Percentiles rank a stretch among this genome's conserved stretches.
Conservation (phyloP, 2,329 filamentous ascomycete species). For the Thyridium curvatum region DNA sequence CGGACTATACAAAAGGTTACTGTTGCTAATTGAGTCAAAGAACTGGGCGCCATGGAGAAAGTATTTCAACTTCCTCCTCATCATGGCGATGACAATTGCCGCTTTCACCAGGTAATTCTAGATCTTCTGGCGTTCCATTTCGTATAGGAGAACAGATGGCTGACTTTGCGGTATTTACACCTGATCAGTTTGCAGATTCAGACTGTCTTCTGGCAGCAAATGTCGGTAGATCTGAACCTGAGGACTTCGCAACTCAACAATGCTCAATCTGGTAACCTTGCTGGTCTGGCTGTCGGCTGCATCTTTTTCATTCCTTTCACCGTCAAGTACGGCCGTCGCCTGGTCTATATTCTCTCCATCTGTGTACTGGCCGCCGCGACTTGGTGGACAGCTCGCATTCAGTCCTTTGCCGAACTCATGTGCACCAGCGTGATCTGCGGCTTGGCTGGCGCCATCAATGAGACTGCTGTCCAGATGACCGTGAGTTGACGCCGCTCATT, state of each 20-base stretch:
- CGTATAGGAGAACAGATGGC: too few species aligned
- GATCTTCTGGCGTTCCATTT: too few species aligned
- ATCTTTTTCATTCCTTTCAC: conserved; percentile 25
- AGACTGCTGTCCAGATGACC: conserved; percentile 29
- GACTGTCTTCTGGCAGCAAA: conserved; percentile 23
- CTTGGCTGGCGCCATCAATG: conserved; percentile 28
- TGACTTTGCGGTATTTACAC: too few species aligned
- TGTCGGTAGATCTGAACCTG: conserved; percentile 20
- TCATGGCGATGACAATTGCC: conserved; percentile 1
- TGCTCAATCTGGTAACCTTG: conserved; percentile 18
- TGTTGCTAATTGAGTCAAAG: conserved; percentile 7
- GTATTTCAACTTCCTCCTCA: conserved; percentile 17
- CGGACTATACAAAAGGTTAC: neutral
- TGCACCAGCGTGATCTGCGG: conserved; percentile 15
- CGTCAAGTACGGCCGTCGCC: conserved; percentile 25
- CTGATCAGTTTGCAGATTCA: too few species aligned
- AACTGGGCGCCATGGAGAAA: conserved; percentile 22
- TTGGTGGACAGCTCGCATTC: too few species aligned
- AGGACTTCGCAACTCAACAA: conserved; percentile 16
- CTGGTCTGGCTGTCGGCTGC: conserved; percentile 24
- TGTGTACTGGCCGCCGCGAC: conserved; percentile 8
- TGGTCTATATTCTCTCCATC: conserved; percentile 17
- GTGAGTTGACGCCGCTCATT: too few species aligned
- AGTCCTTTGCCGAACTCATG: too few species aligned
- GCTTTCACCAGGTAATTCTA: too few species aligned